These are phyloP conservation scores for Aspergillus eucalypticola DNA, from an alignment of 2,329 filamentous ascomycete species.

Conservation along the genomic window DNA sequence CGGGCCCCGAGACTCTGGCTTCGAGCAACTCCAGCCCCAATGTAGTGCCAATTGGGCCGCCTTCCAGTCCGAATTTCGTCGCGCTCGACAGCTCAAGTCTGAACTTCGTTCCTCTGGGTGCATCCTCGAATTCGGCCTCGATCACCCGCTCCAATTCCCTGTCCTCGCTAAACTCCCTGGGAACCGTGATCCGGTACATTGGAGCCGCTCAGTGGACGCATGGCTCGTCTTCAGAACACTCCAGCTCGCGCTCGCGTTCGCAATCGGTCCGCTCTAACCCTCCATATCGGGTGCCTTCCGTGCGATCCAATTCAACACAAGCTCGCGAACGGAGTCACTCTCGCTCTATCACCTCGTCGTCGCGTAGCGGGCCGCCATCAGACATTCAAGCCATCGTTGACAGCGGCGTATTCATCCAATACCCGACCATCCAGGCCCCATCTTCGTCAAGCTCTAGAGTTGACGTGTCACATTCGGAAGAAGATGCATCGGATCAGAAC, in stretches of 20 bases:
- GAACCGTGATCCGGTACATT: slow-evolving; percentile 43
- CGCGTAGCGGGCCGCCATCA: slow-evolving; percentile 36
- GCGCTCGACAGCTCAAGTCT: slow-evolving; percentile 41
- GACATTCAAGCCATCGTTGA: slow-evolving; percentile 41
- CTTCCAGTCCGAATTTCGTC: slow-evolving; percentile 45
- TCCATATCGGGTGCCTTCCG: slow-evolving; percentile 36
- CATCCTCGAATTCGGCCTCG: slow-evolving; percentile 35
- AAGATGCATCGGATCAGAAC: slow-evolving; percentile 22
- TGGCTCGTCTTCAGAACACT: slow-evolving; percentile 35
- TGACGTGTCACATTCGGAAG: slow-evolving; percentile 33
- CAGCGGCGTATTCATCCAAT: slow-evolving; percentile 41
- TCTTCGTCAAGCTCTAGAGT: slow-evolving; percentile 45
- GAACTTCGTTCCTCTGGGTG: slow-evolving; percentile 37
- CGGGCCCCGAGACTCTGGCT: slow-evolving; percentile 24
- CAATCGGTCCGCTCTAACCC: slow-evolving; percentile 45
- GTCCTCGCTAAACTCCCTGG: slow-evolving; percentile 43
- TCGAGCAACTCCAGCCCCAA: slow-evolving; percentile 44
- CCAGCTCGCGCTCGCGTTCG: slow-evolving; percentile 31
- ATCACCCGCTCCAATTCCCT: slow-evolving; percentile 41
- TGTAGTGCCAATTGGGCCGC: slow-evolving; percentile 38
- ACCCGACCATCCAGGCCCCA: slow-evolving; percentile 37
- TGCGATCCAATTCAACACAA: slow-evolving; percentile 37
- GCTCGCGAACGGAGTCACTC: slow-evolving; percentile 31
- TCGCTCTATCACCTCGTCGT: slow-evolving; percentile 36
- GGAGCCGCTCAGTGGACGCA: slow-evolving; percentile 37